phyloP scores from a whole-genome alignment of 1,284 basidiomycete genomes.

The Pterula multifida region DNA sequence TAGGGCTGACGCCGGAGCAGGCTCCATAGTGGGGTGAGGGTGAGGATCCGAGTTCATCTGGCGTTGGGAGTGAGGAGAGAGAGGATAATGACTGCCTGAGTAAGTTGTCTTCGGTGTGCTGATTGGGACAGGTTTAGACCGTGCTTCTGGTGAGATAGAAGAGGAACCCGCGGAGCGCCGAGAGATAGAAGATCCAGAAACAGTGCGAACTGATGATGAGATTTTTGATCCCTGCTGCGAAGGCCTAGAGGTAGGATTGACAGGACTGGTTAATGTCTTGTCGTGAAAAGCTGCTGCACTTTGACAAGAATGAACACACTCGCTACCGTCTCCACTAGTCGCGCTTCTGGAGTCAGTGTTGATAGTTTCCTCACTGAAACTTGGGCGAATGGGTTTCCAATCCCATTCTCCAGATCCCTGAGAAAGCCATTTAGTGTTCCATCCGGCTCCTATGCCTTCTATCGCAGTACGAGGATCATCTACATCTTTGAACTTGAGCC shows the following conservation, averaged over 20 bases:
- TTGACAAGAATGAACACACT: conserved; percentile 23
- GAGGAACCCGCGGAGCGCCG: conserved; percentile 10
- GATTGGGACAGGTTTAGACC: conserved; percentile 29
- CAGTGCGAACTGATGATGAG: conserved; percentile 13
- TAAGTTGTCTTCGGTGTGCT: conserved; percentile 18
- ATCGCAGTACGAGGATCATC: conserved; percentile 54
- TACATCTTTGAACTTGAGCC: conserved; percentile 51
- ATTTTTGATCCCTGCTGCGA: background rate
- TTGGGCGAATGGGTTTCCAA: conserved; percentile 36
- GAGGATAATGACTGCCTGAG: conserved; percentile 28
- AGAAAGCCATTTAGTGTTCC: conserved; percentile 48
- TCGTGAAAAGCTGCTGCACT: conserved; percentile 9
- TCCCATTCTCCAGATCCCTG: conserved; percentile 50
- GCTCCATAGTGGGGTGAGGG: conserved; percentile 53
- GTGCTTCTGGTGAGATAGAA: conserved; percentile 13
- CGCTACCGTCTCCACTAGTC: conserved; percentile 27
- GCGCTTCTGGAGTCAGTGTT: conserved; percentile 35
- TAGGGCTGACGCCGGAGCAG: conserved; percentile 59
- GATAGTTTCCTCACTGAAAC: conserved; percentile 7
- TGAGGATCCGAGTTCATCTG: conserved; percentile 51
- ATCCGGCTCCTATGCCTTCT: conserved; percentile 47
- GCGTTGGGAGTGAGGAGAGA: conserved; percentile 33
- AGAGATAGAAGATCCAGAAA: conserved; percentile 10
- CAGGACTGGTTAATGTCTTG: conserved; percentile 8
- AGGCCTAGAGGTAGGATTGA: conserved; percentile 11